Conservation (phyloP, 2,329 filamentous ascomycete genomes). For the Beauveria scarabaeidicola region DNA sequence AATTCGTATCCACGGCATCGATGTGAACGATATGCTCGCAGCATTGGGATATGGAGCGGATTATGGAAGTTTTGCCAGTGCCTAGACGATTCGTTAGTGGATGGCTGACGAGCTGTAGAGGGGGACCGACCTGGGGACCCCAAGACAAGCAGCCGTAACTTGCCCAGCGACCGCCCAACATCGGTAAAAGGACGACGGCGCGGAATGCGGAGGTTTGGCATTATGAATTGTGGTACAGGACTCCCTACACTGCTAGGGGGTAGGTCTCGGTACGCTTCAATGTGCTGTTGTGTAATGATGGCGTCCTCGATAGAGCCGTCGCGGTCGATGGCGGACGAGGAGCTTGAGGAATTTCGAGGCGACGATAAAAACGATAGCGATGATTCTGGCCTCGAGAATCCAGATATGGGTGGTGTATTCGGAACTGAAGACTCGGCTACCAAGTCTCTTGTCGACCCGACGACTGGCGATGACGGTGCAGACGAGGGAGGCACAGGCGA, state of each 20-base stretch:
- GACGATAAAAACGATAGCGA: slow-evolving; percentile 42
- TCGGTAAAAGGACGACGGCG: slow-evolving; percentile 82
- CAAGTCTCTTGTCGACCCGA: not conserved
- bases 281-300: slow-evolving; percentile 12
- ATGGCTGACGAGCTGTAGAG: not conserved
- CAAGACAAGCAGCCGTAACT: slow-evolving; percentile 80
- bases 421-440: slow-evolving; percentile 17
- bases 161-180: slow-evolving; percentile 73
- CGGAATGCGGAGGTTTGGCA: slow-evolving; percentile 93
- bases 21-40: slow-evolving; percentile 93
- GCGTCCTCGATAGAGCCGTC: slow-evolving; percentile 18
- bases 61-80: slow-evolving; percentile 80
- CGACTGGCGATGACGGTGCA: not conserved
- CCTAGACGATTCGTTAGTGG: slow-evolving; percentile 37
- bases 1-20: slow-evolving; percentile 49
- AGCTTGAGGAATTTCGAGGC: slow-evolving; percentile 41
- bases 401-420: slow-evolving; percentile 20
- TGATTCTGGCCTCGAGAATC: slow-evolving; percentile 21
- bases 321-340: slow-evolving; percentile 28
- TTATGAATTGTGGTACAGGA: slow-evolving; percentile 71
- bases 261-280: slow-evolving; percentile 14
- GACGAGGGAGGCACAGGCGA: slow-evolving; percentile 8
- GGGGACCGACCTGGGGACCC: slow-evolving; percentile 59
- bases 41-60: slow-evolving; percentile 76
- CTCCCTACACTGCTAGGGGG: slow-evolving; percentile 15